Conservation (phyloP, 768 basidiomycete species). For the Kwoniella pini region DNA sequence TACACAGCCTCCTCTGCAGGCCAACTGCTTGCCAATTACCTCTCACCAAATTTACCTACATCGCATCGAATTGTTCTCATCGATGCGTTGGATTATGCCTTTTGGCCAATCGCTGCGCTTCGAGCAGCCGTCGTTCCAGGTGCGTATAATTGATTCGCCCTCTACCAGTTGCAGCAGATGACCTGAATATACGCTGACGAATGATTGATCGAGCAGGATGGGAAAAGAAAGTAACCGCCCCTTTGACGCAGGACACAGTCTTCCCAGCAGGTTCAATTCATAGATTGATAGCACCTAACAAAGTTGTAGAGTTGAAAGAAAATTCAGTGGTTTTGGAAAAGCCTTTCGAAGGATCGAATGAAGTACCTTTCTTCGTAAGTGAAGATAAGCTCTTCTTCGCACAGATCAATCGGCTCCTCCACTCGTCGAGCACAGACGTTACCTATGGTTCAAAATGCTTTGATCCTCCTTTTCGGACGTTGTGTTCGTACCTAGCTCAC, state of each 20-base stretch:
- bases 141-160: background rate
- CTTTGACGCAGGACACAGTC: constrained; percentile 30
- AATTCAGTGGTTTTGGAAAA: constrained; percentile 32
- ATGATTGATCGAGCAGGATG: constrained; percentile 23
- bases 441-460: too few relatives aligned
- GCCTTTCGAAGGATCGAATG: constrained; percentile 33
- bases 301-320: constrained; percentile 38
- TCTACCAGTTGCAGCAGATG: background rate
- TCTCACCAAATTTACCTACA: constrained; percentile 28
- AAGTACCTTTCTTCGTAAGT: constrained; percentile 43
- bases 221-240: constrained; percentile 35
- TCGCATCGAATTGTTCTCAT: constrained; percentile 42
- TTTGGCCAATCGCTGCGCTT: constrained; percentile 39
- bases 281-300: constrained; percentile 31
- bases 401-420: too few relatives aligned
- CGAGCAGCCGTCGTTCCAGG: constrained; percentile 40
- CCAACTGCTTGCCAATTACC: constrained; percentile 29
- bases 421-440: too few relatives aligned
- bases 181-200: background rate
- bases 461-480: too few relatives aligned
- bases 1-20: constrained; percentile 33
- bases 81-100: constrained; percentile 33
- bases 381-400: background rate
- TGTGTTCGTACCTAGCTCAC: too few relatives aligned
- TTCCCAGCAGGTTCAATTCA: constrained; percentile 31